phyloP scores from a whole-genome alignment of 1,284 basidiomycete genomes.

The Boletus sp. region DNA sequence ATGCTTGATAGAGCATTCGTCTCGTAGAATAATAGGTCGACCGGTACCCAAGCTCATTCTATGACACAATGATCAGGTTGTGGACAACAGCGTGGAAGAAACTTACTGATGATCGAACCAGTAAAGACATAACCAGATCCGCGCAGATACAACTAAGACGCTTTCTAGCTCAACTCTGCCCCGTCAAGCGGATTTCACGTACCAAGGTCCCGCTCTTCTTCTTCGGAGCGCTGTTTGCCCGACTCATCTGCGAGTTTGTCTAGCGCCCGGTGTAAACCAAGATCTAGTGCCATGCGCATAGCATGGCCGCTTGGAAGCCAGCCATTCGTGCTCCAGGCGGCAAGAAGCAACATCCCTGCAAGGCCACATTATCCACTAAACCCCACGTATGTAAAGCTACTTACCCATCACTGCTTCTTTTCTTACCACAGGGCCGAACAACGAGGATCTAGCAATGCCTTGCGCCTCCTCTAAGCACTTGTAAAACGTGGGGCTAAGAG shows the following conservation, averaged over 20 bases:
- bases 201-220: slow-evolving; percentile 86
- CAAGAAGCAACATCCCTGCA: slow-evolving; percentile 82
- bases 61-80: slow-evolving; percentile 20
- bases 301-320: slow-evolving; percentile 93
- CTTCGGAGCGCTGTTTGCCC: slow-evolving; percentile 65
- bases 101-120: slow-evolving; percentile 89
- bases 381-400: slow-evolving; percentile 15
- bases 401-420: slow-evolving; percentile 91
- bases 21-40: slow-evolving; percentile 82
- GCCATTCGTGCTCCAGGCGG: slow-evolving; percentile 91
- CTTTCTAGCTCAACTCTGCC: slow-evolving; percentile 8
- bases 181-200: slow-evolving; percentile 21
- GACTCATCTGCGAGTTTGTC: slow-evolving; percentile 82
- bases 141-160: slow-evolving; percentile 74
- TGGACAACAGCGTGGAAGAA: slow-evolving; percentile 7
- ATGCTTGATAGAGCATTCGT: slow-evolving; percentile 82
- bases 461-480: slow-evolving; percentile 90
- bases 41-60: slow-evolving; percentile 91
- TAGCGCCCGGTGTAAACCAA: slow-evolving; percentile 84
- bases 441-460: slow-evolving; percentile 86
- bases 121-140: slow-evolving; percentile 92
- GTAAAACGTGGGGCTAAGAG: slow-evolving; percentile 81
- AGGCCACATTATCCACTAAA: slow-evolving; percentile 5
- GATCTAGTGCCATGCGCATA: slow-evolving; percentile 90
- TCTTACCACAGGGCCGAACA: slow-evolving; percentile 87